A percentile compares a stretch with the other conserved stretches of the same genome.
Conservation (phyloP, 2,329 filamentous ascomycete genomes). For the Pleurostoma richardsiae region DNA sequence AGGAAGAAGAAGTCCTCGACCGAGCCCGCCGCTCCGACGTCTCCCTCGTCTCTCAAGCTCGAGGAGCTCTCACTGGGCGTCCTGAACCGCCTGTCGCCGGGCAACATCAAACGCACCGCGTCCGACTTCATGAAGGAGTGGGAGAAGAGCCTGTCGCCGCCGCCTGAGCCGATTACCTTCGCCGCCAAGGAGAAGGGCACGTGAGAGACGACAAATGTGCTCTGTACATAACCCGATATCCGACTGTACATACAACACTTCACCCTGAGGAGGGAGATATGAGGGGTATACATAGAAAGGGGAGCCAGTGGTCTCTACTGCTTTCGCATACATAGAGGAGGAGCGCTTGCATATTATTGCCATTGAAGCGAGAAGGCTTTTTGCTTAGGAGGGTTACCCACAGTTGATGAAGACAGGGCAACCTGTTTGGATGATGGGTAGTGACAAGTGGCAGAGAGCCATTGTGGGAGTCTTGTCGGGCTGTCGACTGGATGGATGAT, state of each 20-base stretch:
- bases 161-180: neutral
- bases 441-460: too few relatives aligned
- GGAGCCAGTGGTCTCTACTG: neutral
- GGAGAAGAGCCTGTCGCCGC: conserved; percentile 63
- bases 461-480: too few relatives aligned
- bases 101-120: conserved; percentile 77
- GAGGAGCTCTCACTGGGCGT: conserved; percentile 62
- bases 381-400: too few relatives aligned
- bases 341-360: neutral
- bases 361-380: too few relatives aligned
- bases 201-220: neutral
- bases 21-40: conserved; percentile 18
- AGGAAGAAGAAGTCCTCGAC: conserved; percentile 26
- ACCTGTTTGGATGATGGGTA: too few relatives aligned
- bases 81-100: conserved; percentile 66
- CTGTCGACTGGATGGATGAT: too few relatives aligned
- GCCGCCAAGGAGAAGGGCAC: conserved; percentile 5
- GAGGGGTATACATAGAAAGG: too few relatives aligned
- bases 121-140: conserved; percentile 84
- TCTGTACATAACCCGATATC: neutral
- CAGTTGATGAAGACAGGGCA: too few relatives aligned
- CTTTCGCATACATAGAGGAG: neutral
- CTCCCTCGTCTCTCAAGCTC: conserved; percentile 34
- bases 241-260: too few relatives aligned
- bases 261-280: too few relatives aligned